Base-by-base conservation (phyloP, 768 basidiomycete genomes). In the Rhodosporidiobolus sp. region DNA sequence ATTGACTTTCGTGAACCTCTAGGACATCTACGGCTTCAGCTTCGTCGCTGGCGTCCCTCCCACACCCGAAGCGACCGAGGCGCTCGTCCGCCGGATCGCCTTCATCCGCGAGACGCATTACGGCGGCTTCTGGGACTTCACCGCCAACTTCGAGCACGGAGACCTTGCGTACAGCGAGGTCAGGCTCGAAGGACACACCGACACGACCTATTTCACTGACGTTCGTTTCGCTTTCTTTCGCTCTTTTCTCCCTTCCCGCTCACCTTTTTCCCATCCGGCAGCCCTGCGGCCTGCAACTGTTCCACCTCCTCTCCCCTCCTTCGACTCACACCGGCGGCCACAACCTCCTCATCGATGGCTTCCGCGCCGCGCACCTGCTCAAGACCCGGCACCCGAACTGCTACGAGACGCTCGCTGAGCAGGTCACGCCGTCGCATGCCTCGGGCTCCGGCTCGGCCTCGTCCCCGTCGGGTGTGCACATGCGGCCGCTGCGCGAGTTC, bases 91-190 rank as follows among this genome's bases (percentile, higher is more conserved):
- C 67, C 86, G 89, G 46, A 92, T 98, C 70, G 89, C 87, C 7
- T 91, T 90, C 78, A 94, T 96, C 69, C 87, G 94, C 55, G 88
- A 95, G 81, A 97, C 95, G 0, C 88, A 89, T 63, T 89, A 98
- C 78, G 95, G 94, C 46, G 88, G 87, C 68, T 94, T 97, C 82
- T 99, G 95, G 94, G 92, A 97, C 78, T 95, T 98, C 78, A 96
- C 93, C 1, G 87, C 94, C 0, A 88, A 95, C 79, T 85, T 94
- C 30, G 88, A 89, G 26, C 92, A 89, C 77, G 93, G 93, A 20
- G 95, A 99, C 80, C 90, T 93, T 14, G 94, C 95, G 0, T 99
- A 99, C 82, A 92, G 93, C 8, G 91, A 88, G 11, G 82, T 95
- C 56, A 90, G 89, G 1, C 86, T 99, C 12, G 88, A 86, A 7